Evolutionary conservation across 139 green algal genomes (phyloP).

Genomic region (Tetraselmis striata): DNA sequence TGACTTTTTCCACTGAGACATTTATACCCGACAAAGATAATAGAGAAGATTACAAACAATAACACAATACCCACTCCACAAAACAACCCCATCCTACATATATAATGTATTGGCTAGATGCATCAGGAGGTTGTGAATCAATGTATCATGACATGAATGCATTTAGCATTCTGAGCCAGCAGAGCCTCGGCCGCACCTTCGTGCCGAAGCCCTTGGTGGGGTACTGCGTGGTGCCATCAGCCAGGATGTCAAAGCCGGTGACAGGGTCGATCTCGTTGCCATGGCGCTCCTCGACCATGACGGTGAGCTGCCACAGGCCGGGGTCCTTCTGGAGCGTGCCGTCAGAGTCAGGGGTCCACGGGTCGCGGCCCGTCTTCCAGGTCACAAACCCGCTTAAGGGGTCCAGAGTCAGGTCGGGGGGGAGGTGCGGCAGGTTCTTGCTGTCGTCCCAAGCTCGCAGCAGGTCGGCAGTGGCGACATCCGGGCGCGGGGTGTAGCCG

Average conservation of each 20-base stretch:
- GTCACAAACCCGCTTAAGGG: constrained; percentile 14
- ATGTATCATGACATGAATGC: too few relatives aligned
- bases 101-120: too few relatives aligned
- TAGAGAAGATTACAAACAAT: too few relatives aligned
- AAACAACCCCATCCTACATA: too few relatives aligned
- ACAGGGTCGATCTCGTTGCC: neutral
- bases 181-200: too few relatives aligned
- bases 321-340: neutral
- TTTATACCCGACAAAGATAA: too few relatives aligned
- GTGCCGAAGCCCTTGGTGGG: neutral
- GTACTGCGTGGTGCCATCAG: neutral
- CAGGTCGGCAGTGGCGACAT: neutral
- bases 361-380: constrained; percentile 19
- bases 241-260: neutral
- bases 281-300: neutral
- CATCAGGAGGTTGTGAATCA: too few relatives aligned
- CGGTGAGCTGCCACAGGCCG: neutral
- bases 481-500: neutral
- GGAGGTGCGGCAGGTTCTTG: constrained; percentile 11
- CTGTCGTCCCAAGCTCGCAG: constrained; percentile 10
- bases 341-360: constrained; percentile 1
- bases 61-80: too few relatives aligned
- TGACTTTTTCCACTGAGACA: too few relatives aligned
- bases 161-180: too few relatives aligned
- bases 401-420: constrained; percentile 18